Percentiles rank a stretch among this genome's conserved stretches.
phyloP scores from a whole-genome alignment of 495 filamentous ascomycete genomes.

The Collariella sp. region DNA sequence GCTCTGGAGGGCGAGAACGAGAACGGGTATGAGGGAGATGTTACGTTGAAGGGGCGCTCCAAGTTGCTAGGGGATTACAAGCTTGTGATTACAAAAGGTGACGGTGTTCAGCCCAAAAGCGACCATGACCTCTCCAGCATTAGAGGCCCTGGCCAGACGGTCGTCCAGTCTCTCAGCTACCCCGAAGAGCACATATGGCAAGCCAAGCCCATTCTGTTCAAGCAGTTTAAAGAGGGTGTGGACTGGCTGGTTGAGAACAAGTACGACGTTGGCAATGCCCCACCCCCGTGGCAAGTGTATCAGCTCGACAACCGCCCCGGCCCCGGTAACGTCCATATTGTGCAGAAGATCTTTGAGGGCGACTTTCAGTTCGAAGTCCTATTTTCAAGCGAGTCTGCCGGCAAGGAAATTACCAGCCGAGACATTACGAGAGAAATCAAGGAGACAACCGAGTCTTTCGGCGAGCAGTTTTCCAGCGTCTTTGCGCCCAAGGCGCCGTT shows the following conservation, averaged over 20 bases:
- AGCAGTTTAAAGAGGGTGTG: constrained; percentile 67
- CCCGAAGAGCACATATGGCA: constrained; percentile 74
- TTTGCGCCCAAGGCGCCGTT: constrained; percentile 74
- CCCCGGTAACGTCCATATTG: constrained; percentile 72
- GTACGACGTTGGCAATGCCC: constrained; percentile 62
- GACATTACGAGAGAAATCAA: constrained; percentile 63
- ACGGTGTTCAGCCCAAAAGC: constrained; percentile 55
- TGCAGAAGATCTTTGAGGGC: constrained; percentile 90
- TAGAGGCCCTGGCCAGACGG: constrained; percentile 61
- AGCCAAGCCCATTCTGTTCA: constrained; percentile 71
- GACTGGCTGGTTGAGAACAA: constrained; percentile 54
- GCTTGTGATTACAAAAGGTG: constrained; percentile 64
- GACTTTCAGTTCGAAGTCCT: constrained; percentile 91
- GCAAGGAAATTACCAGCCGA: constrained; percentile 49
- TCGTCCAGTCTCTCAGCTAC: constrained; percentile 63
- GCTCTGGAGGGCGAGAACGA: constrained; percentile 43
- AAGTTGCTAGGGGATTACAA: constrained; percentile 75
- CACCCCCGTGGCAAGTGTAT: constrained; percentile 80
- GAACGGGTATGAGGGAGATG: constrained; percentile 56
- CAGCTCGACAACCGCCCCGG: constrained; percentile 62
- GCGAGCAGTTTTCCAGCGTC: constrained; percentile 61
- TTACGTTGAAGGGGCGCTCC: constrained; percentile 67
- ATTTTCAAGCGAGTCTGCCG: constrained; percentile 72
- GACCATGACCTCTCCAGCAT: constrained; percentile 48
- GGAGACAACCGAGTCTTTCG: constrained; percentile 56